Evolutionary conservation across 208 protist genomes (phyloP), one percentile per base, ranked within the genome.

Genomic region (Leptomonas pyrrhocoris): DNA sequence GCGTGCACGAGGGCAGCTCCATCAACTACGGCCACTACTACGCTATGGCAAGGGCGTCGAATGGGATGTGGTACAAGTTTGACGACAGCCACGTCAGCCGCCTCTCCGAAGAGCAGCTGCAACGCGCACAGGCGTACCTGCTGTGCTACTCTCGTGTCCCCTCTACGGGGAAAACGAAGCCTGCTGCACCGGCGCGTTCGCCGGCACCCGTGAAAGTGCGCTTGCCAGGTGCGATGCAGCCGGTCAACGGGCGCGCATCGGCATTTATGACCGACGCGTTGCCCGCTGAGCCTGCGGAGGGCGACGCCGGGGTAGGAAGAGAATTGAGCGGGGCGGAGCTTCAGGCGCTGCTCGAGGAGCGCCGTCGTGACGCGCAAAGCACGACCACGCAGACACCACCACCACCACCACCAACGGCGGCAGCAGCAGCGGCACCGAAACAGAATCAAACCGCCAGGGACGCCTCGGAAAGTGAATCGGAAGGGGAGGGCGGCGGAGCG

Each of bases 11-110:
- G 28, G 96, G 96, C 16, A 53, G 65, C 45, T 88, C 87, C 36
- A 49, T 96, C 13, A 73, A 80, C 57, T 92, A 84, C 64, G 96
- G 96, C 21, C 96, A 98, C 70, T 98, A 98, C 83, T 97, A 94
- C 79, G 84, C 79, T 56, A 70, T 91, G 62, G 94, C 97, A 31
- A 84, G 85, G 23, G 85, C 80, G 23, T 65, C 80, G 3, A 96
- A 97, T 66, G 88, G 85, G 18, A 74, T 76, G 69, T 98, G 96
- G 94, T 88, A 95, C 31, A 59, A 85, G 67, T 95, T 88, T 69
- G 93, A 98, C 73, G 95, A 98, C 72, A 67, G 54, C 23, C 68
- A 79, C 27, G 86, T 96, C 40, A 82, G 68, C 34, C 64, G 84
- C 21, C 68, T 95, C 43, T 84, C 80, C 19, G 83, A 90, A 68